A percentile compares a stretch with the other conserved stretches of the same genome.
Evolutionary conservation across 345 rosid genomes (phyloP).

Genomic region (Cochlearia excelsa): DNA sequence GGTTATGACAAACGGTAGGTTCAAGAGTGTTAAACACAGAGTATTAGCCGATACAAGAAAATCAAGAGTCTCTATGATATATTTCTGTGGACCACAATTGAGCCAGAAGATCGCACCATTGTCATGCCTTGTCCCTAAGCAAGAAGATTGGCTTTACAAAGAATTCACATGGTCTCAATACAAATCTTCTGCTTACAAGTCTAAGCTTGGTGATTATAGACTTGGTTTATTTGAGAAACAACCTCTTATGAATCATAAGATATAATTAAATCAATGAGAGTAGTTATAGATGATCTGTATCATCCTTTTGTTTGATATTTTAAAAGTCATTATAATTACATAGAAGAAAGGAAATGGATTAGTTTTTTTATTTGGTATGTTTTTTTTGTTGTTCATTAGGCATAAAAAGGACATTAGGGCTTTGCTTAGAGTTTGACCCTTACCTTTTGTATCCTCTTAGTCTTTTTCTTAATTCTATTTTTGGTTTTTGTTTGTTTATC

Average conservation of each 20-base stretch:
- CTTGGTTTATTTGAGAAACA: conserved; percentile 66
- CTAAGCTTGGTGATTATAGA: conserved; percentile 74
- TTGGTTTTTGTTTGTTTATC: conserved; percentile 5
- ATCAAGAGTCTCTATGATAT: conserved; percentile 85
- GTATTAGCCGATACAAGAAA: conserved; percentile 58
- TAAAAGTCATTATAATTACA: too few relatives aligned
- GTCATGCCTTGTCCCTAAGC: conserved; percentile 44
- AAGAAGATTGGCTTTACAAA: conserved; percentile 64
- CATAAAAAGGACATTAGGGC: conserved; percentile 23
- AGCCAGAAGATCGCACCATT: conserved; percentile 59
- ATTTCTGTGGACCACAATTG: conserved; percentile 77
- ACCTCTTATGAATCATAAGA: conserved; percentile 17
- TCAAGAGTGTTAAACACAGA: conserved; percentile 84
- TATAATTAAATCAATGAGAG: conserved; percentile 1
- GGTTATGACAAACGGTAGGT: conserved; percentile 91
- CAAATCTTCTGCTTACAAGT: conserved; percentile 68
- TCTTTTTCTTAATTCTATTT: background rate
- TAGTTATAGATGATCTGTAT: conserved; percentile 7
- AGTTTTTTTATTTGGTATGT: conserved; percentile 15
- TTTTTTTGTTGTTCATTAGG: conserved; percentile 21
- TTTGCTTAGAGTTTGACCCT: conserved; percentile 36
- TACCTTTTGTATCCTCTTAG: conserved; percentile 17
- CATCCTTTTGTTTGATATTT: conserved; percentile 17
- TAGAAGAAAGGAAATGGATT: conserved; percentile 14
- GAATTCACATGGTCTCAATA: conserved; percentile 89